phyloP scores from a whole-genome alignment of 164 flowering plant species.

The Berberis vulgaris region DNA sequence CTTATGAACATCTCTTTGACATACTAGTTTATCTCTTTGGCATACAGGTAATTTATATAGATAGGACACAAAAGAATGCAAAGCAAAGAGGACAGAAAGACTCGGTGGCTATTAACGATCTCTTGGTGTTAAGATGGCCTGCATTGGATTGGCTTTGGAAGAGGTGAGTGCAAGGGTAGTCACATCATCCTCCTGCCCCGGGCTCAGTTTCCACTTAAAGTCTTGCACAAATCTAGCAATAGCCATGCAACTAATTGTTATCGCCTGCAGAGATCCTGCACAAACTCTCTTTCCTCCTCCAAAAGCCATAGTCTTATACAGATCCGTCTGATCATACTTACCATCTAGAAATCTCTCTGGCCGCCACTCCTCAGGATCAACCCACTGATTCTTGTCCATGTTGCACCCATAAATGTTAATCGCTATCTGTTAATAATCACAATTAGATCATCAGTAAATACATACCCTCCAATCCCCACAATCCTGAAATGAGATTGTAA shows the following conservation, averaged over 20 bases:
- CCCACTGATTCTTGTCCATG: constrained; percentile 79
- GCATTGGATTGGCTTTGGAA: constrained; percentile 67
- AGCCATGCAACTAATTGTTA: constrained; percentile 46
- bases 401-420: constrained; percentile 87
- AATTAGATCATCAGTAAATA: constrained; percentile 12
- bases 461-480: constrained; percentile 29
- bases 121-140: constrained; percentile 53
- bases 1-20: too few relatives aligned
- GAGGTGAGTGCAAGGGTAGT: constrained; percentile 67
- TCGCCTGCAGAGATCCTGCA: constrained; percentile 83
- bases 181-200: constrained; percentile 62
- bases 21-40: too few relatives aligned
- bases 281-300: constrained; percentile 94
- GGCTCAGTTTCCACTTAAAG: constrained; percentile 63
- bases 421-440: constrained; percentile 43
- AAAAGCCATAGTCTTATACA: constrained; percentile 91
- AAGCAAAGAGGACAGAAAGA: too few relatives aligned
- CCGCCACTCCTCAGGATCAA: constrained; percentile 60
- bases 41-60: too few relatives aligned
- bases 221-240: constrained; percentile 81
- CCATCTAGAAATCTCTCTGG: constrained; percentile 73
- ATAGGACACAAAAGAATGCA: too few relatives aligned
- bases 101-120: constrained; percentile 9
- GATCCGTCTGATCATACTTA: constrained; percentile 49
- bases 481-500: constrained; percentile 7